Evolutionary conservation across 140 eudicot genomes (phyloP).

Genomic region (Stevia rebaudiana): DNA sequence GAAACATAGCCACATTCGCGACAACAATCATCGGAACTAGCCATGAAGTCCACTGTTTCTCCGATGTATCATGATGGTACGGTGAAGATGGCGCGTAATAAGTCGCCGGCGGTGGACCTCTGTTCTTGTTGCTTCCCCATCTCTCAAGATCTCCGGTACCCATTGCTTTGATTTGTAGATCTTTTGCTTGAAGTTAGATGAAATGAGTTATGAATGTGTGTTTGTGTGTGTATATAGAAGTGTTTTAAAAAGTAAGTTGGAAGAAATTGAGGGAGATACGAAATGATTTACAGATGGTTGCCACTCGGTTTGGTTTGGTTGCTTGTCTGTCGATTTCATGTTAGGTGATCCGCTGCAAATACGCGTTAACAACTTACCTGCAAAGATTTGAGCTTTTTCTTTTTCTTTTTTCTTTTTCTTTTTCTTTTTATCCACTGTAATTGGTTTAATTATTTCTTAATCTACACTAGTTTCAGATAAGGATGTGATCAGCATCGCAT

Average conservation of each 20-base stretch:
- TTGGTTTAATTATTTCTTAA: no score
- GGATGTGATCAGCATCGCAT: no score
- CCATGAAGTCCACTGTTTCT: slow-evolving; percentile 88
- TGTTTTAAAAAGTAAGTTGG: not conserved
- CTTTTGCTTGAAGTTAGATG: not conserved
- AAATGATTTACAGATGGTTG: not conserved
- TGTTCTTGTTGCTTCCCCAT: slow-evolving; percentile 32
- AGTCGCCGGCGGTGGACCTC: slow-evolving; percentile 24
- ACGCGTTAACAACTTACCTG: slow-evolving; percentile 31
- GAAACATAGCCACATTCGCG: slow-evolving; percentile 74
- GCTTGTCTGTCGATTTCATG: slow-evolving; percentile 24
- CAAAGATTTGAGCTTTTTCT: no score
- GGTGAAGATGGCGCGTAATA: slow-evolving; percentile 26
- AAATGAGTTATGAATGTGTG: not conserved
- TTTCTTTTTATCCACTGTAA: no score
- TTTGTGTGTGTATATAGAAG: not conserved
- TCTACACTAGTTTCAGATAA: no score
- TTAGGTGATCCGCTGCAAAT: slow-evolving; percentile 31
- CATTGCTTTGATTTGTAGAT: slow-evolving; percentile 25
- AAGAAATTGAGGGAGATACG: slow-evolving; percentile 14
- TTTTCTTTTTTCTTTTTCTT: no score
- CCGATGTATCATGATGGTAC: slow-evolving; percentile 28
- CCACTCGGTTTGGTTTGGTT: slow-evolving; percentile 23
- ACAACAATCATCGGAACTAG: slow-evolving; percentile 82
- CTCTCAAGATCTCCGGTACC: slow-evolving; percentile 72